Conservation (phyloP, 2,329 filamentous ascomycete genomes). For the Aspergillus sclerotialis region DNA sequence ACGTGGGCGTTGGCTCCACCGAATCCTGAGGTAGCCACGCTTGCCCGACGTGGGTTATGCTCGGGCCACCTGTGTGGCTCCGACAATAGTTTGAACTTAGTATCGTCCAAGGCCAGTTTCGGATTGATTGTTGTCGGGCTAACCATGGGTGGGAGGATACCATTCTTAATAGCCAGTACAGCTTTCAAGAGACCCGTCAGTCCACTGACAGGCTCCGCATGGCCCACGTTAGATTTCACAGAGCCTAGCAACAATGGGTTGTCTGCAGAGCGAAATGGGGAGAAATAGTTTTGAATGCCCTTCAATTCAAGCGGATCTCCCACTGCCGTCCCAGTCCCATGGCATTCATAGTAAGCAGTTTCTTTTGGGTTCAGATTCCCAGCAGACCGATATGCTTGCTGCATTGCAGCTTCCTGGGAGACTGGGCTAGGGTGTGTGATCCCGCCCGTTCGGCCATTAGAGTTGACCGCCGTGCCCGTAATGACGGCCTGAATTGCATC, state of each 20-base stretch:
- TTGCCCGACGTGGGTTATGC: slow-evolving; percentile 3
- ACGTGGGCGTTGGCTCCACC: slow-evolving; percentile 15
- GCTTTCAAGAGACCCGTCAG: slow-evolving; percentile 16
- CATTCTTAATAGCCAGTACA: slow-evolving; percentile 29
- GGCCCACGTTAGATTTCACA: slow-evolving; percentile 21
- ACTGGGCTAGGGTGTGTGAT: slow-evolving; percentile 14
- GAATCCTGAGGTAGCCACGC: slow-evolving; percentile 13
- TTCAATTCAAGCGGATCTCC: slow-evolving; percentile 5
- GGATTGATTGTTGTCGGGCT: slow-evolving; percentile 16
- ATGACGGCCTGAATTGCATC: slow-evolving; percentile 23
- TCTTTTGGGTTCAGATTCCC: slow-evolving; percentile 12
- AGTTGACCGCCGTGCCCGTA: slow-evolving; percentile 11
- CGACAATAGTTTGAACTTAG: slow-evolving; percentile 1
- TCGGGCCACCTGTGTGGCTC: slow-evolving; percentile 5
- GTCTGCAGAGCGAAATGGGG: no score
- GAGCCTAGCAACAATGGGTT: slow-evolving; percentile 5
- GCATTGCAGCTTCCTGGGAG: slow-evolving; percentile 23
- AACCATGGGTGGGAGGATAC: slow-evolving; percentile 36
- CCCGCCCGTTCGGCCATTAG: slow-evolving; percentile 13
- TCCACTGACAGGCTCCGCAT: slow-evolving; percentile 52
- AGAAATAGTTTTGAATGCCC: slow-evolving; percentile 3
- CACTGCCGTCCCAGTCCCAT: slow-evolving; percentile 25
- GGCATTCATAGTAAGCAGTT: slow-evolving; percentile 30
- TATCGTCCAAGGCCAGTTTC: slow-evolving; percentile 20
- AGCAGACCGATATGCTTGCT: slow-evolving; percentile 22